These are phyloP conservation scores for Zymoseptoria passerinii DNA, from an alignment of 2,329 filamentous ascomycete species.

Conservation along the genomic window DNA sequence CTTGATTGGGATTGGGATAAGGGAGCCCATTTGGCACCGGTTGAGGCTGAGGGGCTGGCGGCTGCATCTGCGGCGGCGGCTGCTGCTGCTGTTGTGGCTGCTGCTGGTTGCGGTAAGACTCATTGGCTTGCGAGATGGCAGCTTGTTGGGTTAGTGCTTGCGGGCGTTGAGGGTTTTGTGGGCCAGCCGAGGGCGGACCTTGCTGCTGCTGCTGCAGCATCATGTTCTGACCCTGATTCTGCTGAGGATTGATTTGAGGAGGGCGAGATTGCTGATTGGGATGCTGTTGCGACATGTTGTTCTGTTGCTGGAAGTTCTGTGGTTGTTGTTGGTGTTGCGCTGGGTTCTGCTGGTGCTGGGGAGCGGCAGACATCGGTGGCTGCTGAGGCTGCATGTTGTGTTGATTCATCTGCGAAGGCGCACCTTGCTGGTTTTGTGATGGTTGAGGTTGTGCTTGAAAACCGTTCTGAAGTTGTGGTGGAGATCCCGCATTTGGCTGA, in stretches of 20 bases:
- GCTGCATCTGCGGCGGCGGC: slow-evolving; percentile 6
- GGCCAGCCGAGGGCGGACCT: slow-evolving; percentile 11
- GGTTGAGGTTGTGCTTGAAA: slow-evolving; percentile 7
- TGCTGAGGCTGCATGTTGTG: slow-evolving; percentile 18
- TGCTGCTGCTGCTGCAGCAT: slow-evolving; percentile 16
- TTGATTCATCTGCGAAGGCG: slow-evolving; percentile 18
- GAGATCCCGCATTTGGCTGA: slow-evolving; percentile 10
- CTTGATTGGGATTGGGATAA: slow-evolving; percentile 10
- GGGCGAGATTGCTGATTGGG: slow-evolving; percentile 14
- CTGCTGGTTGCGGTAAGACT: slow-evolving; percentile 11
- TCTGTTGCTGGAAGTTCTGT: slow-evolving; percentile 16
- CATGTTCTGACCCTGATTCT: slow-evolving; percentile 16
- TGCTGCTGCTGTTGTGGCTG: slow-evolving; percentile 15
- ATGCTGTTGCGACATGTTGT: slow-evolving; percentile 13
- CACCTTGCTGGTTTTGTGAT: slow-evolving; percentile 13
- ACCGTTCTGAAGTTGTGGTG: slow-evolving; percentile 14
- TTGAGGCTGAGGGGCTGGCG: slow-evolving; percentile 12
- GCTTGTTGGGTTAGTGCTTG: slow-evolving; percentile 37
- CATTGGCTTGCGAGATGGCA: slow-evolving; percentile 34
- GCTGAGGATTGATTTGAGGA: slow-evolving; percentile 17
- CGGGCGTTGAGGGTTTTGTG: slow-evolving; percentile 19
- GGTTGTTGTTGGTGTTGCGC: slow-evolving; percentile 23
- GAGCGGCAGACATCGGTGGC: slow-evolving; percentile 28
- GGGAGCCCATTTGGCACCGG: slow-evolving; percentile 22
- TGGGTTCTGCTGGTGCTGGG: slow-evolving; percentile 22